Conservation (phyloP, 441 rosid genomes). For the Euphorbia schlechtendalii region DNA sequence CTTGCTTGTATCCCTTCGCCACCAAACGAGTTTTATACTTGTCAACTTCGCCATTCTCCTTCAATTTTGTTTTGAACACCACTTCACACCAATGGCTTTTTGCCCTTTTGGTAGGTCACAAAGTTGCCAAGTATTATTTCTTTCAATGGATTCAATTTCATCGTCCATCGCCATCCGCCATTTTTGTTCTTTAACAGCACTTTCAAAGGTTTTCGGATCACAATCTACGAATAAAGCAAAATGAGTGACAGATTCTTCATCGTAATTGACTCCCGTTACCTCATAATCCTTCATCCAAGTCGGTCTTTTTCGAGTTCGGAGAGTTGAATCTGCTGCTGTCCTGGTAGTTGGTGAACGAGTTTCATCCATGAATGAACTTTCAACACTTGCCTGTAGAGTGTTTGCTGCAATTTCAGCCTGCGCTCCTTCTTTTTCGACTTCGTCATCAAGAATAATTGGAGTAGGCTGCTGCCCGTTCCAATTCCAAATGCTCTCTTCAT, state of each 20-base stretch:
- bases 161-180: background rate
- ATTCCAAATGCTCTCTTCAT: no score
- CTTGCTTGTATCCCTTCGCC: background rate
- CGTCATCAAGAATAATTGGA: background rate
- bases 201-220: background rate
- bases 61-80: background rate
- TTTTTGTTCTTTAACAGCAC: background rate
- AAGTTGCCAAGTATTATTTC: background rate
- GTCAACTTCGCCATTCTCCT: background rate
- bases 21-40: background rate
- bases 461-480: background rate
- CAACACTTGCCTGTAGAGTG: no score
- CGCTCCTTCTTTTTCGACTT: background rate
- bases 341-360: no score
- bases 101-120: background rate
- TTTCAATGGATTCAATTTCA: background rate
- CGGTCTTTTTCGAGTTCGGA: background rate
- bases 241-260: background rate
- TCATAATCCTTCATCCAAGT: background rate
- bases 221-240: background rate
- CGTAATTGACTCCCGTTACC: background rate
- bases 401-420: background rate
- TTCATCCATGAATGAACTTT: background rate
- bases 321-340: background rate
- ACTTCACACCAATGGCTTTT: background rate